Base-by-base conservation (phyloP, 1,284 basidiomycete species). In the Ceratobasidium papillatum region DNA sequence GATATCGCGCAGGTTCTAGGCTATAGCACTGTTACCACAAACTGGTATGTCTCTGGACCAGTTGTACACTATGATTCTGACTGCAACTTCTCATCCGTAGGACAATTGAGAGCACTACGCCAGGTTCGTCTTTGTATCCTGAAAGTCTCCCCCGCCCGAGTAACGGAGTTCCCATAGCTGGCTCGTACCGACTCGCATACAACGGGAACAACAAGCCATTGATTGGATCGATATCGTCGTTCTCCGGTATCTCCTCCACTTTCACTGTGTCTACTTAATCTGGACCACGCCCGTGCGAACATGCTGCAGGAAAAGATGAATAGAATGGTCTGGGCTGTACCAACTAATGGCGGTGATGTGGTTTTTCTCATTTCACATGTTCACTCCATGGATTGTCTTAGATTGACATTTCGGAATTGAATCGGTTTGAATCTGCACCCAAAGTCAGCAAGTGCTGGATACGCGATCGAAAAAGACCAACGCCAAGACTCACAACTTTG, bases 201-300 rank as follows among this genome's bases (percentile, higher is more conserved):
- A 89, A 87, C 76, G 93, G 92, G 8, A 91, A 94, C 81, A 85
- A 87, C n/a, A 94, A 94, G 82, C 83, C 88, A 9, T 30, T 65
- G 63, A 82, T 88, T 54, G 90, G 91, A 2, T 80, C 83, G 47
- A 89, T 92, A 76, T 83, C 83, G 14, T 79, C 90, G 0, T 93
- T 93, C 81, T 85, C 84, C 27, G 90, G 89, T 17, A 83, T 82
- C 19, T 91, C 91, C 1, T 87, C 87, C 34, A 86, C 82, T 65
- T 93, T 93, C 80, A 88, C 85, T 1, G 81, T 92, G 56, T 81
- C 83, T 74, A 56, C 19, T 22, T 71, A 30, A 47, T 25, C 56
- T 41, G 19, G 34, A 36, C 34, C n/a, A 8, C 9, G 5, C 17
- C 4, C 27, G 54, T 34, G 54, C 32, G 54, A 34, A 30, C 17